phyloP scores from a whole-genome alignment of 306 rosid genomes.

The Lupinus albus region DNA sequence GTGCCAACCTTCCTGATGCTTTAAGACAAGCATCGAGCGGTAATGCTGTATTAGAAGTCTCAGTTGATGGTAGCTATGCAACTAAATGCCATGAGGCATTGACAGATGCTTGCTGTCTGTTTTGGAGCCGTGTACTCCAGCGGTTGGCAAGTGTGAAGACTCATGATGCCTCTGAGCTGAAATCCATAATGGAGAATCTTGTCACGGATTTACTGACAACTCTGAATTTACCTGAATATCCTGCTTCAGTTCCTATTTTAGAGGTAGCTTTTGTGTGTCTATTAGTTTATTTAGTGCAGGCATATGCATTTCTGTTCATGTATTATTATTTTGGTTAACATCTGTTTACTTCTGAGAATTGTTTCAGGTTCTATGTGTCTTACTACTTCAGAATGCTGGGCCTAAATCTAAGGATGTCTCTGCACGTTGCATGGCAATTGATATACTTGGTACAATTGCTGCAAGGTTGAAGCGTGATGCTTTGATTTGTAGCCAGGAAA shows the following conservation, averaged over 20 bases:
- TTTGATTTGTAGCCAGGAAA: slow-evolving; percentile 64
- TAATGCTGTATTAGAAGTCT: slow-evolving; percentile 75
- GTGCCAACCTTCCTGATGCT: slow-evolving; percentile 89
- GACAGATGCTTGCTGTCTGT: slow-evolving; percentile 77
- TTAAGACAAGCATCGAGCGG: slow-evolving; percentile 73
- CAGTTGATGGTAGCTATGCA: slow-evolving; percentile 66
- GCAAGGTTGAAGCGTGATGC: slow-evolving; percentile 99
- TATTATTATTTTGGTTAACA: slow-evolving; percentile 30
- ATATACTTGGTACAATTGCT: slow-evolving; percentile 96
- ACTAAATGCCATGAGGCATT: slow-evolving; percentile 71
- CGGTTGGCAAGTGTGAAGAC: slow-evolving; percentile 81
- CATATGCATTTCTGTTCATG: slow-evolving; percentile 8
- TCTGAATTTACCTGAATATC: slow-evolving; percentile 90
- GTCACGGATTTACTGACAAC: slow-evolving; percentile 86
- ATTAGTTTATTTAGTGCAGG: slow-evolving; percentile 17
- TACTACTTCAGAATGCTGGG: slow-evolving; percentile 91
- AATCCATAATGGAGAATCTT: slow-evolving; percentile 87
- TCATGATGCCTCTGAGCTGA: slow-evolving; percentile 91
- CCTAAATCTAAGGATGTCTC: slow-evolving; percentile 80
- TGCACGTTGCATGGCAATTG: slow-evolving; percentile 91
- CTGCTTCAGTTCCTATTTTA: slow-evolving; percentile 87
- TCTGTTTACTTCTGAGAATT: slow-evolving; percentile 45
- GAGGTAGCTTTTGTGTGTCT: slow-evolving; percentile 60
- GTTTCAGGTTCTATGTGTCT: slow-evolving; percentile 91
- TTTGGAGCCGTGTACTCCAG: slow-evolving; percentile 92